Base-by-base conservation (phyloP, 768 basidiomycete genomes). In the Psilocybe azurescens region DNA sequence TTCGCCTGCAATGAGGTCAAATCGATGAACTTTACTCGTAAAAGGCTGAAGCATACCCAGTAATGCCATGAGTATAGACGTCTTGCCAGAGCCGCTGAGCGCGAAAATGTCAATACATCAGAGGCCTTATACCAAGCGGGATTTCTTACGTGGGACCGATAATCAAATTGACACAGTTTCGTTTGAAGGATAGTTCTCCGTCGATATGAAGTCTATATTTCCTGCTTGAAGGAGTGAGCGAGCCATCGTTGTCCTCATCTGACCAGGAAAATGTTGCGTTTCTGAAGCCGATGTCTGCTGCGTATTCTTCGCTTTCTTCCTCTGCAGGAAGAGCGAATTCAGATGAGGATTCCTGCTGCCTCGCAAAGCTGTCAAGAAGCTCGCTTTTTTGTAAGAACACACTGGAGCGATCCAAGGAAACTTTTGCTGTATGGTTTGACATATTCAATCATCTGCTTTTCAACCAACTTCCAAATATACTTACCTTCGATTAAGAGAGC, bases 191-290 rank as follows among this genome's bases (percentile, higher is more conserved):
- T 67, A 77, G 72, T 62, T 80, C 77, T 14, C 79, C 74, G 61
- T 79, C 78, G 9, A 61, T 58, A 16, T 16, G 53, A 36, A 48
- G 62, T 56, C 41, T 57, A 65, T 51, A 30, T 10, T 86, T 28
- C 46, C 32, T 29, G 8, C 41, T 18, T 29, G 36, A 18, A 14
- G 50, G 39, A 14, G 13, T 13, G 24, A 30, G 3, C 11, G 33
- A 36, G 5, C 75, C 73, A 52, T 68, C 63, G 41, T 62, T 64
- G 8, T 59, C 55, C 47, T 76, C 72, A 24, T 76, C 77, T 3
- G 80, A 77, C 89, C 89, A 90, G 0, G 80, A 70, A 69, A 89
- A 90, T 0, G 70, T 70, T 0, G 86, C 83, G 53, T 87, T 73
- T n/a, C 76, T 74, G 67, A 88, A 84, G 0, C 86, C 86, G 53